A percentile compares a stretch with the other conserved stretches of the same genome.
These are phyloP conservation scores for Huiozyma naganishii DNA, from an alignment of 805 yeast species.

Conservation along the genomic window DNA sequence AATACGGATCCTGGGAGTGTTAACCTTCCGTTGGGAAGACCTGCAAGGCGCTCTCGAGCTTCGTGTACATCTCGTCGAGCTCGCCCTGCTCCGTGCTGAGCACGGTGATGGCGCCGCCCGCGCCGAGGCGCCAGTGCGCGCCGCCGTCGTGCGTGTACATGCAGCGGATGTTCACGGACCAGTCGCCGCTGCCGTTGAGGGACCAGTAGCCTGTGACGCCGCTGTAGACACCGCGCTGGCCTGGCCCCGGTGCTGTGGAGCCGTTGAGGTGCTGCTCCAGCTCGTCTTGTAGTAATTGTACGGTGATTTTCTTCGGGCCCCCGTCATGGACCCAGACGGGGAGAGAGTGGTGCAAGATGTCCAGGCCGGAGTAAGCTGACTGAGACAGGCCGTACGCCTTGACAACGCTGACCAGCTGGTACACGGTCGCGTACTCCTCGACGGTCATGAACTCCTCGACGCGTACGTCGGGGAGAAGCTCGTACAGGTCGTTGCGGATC, in stretches of 20 bases:
- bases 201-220: conserved; percentile 97
- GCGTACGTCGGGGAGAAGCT: conserved; percentile 50
- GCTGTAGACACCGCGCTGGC: conserved; percentile 69
- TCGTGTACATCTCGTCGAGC: conserved; percentile 83
- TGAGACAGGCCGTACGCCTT: conserved; percentile 39
- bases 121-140: conserved; percentile 75
- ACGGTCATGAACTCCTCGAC: conserved; percentile 80
- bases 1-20: background rate
- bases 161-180: conserved; percentile 92
- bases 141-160: conserved; percentile 50
- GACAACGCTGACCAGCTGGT: conserved; percentile 83
- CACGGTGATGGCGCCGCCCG: conserved; percentile 96
- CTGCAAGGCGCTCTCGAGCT: conserved; percentile 70
- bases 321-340: conserved; percentile 99
- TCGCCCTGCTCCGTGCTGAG: conserved; percentile 75
- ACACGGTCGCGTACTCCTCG: conserved; percentile 87
- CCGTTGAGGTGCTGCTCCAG: conserved; percentile 26
- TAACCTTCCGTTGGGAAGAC: conserved; percentile 33
- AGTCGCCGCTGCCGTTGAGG: conserved; percentile 73
- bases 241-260: conserved; percentile 1
- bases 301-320: conserved; percentile 91
- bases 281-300: conserved; percentile 55
- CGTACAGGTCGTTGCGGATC: conserved; percentile 81
- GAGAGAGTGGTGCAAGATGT: conserved; percentile 61
- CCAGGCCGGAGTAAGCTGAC: conserved; percentile 51